These are phyloP conservation scores for Samsoniella hepiali DNA, from an alignment of 2,329 filamentous ascomycete species.

Conservation along the genomic window DNA sequence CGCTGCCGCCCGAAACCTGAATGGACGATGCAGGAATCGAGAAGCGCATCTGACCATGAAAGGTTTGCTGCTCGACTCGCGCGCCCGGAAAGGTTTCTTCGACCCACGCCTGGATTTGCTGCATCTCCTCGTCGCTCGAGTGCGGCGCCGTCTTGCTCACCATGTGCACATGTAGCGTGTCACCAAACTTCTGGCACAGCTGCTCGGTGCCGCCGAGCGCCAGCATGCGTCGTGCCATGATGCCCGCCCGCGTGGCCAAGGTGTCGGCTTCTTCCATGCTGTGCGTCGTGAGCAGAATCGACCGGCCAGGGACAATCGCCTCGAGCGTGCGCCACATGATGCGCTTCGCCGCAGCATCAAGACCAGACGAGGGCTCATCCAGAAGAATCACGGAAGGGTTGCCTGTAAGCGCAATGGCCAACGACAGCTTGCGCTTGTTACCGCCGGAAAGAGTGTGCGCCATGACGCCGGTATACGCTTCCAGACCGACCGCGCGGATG, in stretches of 20 bases:
- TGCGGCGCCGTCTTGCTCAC: slow-evolving; percentile 69
- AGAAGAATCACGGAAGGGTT: slow-evolving; percentile 71
- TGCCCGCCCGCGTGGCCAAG: slow-evolving; percentile 61
- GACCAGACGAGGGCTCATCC: slow-evolving; percentile 70
- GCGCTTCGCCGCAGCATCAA: slow-evolving; percentile 71
- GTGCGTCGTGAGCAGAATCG: slow-evolving; percentile 71
- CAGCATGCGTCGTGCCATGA: slow-evolving; percentile 77
- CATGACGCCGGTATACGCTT: slow-evolving; percentile 58
- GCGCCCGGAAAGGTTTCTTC: slow-evolving; percentile 54
- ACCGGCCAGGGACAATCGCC: slow-evolving; percentile 61
- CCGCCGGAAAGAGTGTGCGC: slow-evolving; percentile 69
- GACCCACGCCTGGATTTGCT: slow-evolving; percentile 62
- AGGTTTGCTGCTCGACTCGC: slow-evolving; percentile 60
- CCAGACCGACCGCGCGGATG: slow-evolving; percentile 63
- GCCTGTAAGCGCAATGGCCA: slow-evolving; percentile 73
- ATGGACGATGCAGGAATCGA: slow-evolving; percentile 28
- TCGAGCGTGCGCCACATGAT: slow-evolving; percentile 73
- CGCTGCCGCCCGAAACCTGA: slow-evolving; percentile 19
- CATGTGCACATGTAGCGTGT: slow-evolving; percentile 72
- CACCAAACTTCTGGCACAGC: slow-evolving; percentile 67
- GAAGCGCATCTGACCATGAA: slow-evolving; percentile 29
- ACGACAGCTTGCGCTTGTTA: slow-evolving; percentile 71
- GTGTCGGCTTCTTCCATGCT: slow-evolving; percentile 80
- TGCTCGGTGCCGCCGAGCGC: slow-evolving; percentile 69
- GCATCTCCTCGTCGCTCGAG: slow-evolving; percentile 63